phyloP scores from a whole-genome alignment of 495 filamentous ascomycete genomes.

The Xylaria castorea region DNA sequence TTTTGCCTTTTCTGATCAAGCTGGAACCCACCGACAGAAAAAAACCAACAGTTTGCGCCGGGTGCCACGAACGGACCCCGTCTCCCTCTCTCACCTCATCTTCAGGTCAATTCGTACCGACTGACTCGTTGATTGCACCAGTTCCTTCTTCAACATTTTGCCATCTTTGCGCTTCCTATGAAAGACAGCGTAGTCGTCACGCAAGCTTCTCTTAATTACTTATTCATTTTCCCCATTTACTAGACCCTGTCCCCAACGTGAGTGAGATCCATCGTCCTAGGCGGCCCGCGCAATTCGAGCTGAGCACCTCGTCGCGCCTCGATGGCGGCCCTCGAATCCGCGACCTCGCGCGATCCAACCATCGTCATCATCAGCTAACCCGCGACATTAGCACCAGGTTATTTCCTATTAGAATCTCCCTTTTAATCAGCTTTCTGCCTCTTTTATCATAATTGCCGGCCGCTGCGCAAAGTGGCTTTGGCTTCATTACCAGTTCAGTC shows the following conservation, averaged over 20 bases:
- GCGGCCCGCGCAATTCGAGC: constrained; percentile 38
- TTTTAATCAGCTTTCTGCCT: constrained; percentile 12
- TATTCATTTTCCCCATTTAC: constrained; percentile 25
- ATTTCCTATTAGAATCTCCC: constrained; percentile 11
- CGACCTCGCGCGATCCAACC: constrained; percentile 23
- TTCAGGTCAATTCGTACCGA: constrained; percentile 1
- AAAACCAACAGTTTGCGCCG: constrained; percentile 38
- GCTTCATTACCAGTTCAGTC: constrained; percentile 35
- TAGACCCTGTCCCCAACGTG: constrained; percentile 37
- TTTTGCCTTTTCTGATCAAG: constrained; percentile 23
- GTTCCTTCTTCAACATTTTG: neutral
- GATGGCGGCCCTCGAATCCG: constrained; percentile 25
- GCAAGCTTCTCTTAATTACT: constrained; percentile 23
- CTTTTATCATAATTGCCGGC: neutral
- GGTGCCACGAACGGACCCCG: constrained; percentile 30
- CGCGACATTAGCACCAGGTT: constrained; percentile 33
- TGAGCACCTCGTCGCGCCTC: constrained; percentile 28
- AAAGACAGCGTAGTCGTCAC: constrained; percentile 17
- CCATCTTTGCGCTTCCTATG: constrained; percentile 20
- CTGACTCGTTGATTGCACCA: constrained; percentile 26
- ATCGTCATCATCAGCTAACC: constrained; percentile 41
- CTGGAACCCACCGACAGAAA: constrained; percentile 17
- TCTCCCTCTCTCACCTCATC: constrained; percentile 24
- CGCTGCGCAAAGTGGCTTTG: constrained; percentile 19
- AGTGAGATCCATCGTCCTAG: constrained; percentile 40